A percentile compares a stretch with the other conserved stretches of the same genome.
phyloP scores from a whole-genome alignment of 2,329 filamentous ascomycete genomes.

The Scopulariopsis brevicaulis region DNA sequence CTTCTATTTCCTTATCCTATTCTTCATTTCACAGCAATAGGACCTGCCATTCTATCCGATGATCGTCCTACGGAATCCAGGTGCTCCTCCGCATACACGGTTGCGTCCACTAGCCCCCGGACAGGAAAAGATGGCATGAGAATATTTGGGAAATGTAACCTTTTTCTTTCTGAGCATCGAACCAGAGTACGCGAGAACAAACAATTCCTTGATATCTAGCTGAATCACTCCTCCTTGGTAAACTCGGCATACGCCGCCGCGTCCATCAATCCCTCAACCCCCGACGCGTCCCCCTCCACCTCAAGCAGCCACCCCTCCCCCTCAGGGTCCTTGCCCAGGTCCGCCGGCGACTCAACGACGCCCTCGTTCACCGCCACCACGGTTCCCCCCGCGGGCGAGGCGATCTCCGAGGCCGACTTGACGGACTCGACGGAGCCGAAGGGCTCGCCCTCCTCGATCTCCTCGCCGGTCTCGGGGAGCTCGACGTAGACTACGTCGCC shows the following conservation, averaged over 20 bases:
- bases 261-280: constrained; percentile 41
- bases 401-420: constrained; percentile 84
- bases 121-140: too few species aligned
- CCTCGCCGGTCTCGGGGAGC: constrained; percentile 56
- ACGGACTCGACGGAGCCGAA: constrained; percentile 62
- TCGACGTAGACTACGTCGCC: constrained; percentile 60
- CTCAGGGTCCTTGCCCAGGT: constrained; percentile 69
- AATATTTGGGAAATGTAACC: too few species aligned
- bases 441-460: constrained; percentile 58
- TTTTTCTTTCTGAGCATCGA: not conserved
- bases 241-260: constrained; percentile 46
- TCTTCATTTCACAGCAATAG: too few species aligned
- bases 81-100: too few species aligned
- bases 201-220: too few species aligned
- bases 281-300: constrained; percentile 53
- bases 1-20: too few species aligned
- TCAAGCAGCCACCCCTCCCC: constrained; percentile 72
- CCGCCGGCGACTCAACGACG: constrained; percentile 23
- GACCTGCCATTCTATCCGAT: too few species aligned
- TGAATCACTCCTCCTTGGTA: not conserved
- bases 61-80: too few species aligned
- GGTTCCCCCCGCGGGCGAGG: constrained; percentile 64
- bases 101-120: too few species aligned
- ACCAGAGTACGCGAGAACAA: too few species aligned
- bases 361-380: constrained; percentile 53